A percentile compares a stretch with the other conserved stretches of the same genome.
Evolutionary conservation across 768 basidiomycete genomes (phyloP).

Genomic region (Boletus bicolor): DNA sequence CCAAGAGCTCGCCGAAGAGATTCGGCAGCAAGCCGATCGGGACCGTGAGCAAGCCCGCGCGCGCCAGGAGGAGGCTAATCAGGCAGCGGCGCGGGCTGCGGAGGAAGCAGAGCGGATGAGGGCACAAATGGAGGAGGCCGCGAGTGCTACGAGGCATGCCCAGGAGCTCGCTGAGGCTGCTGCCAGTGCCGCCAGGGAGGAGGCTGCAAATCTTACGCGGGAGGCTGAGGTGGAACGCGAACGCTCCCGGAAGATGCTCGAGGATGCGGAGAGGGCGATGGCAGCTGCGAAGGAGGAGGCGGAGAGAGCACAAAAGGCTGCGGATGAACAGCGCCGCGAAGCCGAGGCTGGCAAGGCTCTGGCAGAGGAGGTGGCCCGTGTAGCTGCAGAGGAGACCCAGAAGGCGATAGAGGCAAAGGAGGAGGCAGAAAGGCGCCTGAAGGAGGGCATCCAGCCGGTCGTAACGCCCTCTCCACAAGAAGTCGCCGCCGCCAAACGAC

Average conservation of each 20-base stretch:
- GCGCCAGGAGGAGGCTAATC: slow-evolving; percentile 8
- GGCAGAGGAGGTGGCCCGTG: slow-evolving; percentile 6
- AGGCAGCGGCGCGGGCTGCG: slow-evolving; percentile 4
- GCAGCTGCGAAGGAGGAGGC: slow-evolving; percentile 11
- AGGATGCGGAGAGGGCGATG: slow-evolving; percentile 5
- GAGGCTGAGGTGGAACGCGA: slow-evolving; percentile 7
- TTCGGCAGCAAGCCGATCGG: neutral
- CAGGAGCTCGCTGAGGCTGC: slow-evolving; percentile 7
- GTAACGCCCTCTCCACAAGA: slow-evolving; percentile 23
- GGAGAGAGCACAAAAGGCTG: slow-evolving; percentile 2
- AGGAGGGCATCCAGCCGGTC: slow-evolving; percentile 27
- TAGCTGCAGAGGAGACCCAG: slow-evolving; percentile 14
- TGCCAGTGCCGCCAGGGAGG: slow-evolving; percentile 4
- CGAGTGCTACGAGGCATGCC: neutral
- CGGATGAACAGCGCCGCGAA: slow-evolving; percentile 9
- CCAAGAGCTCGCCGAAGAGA: neutral
- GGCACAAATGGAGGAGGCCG: slow-evolving; percentile 7
- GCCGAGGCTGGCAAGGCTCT: slow-evolving; percentile 5
- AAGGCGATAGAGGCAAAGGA: slow-evolving; percentile 5
- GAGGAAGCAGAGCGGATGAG: slow-evolving; percentile 7
- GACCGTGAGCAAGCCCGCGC: slow-evolving; percentile 3
- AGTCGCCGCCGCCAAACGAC: slow-evolving; percentile 12
- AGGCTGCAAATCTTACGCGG: neutral
- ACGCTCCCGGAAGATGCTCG: neutral
- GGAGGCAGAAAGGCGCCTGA: slow-evolving; percentile 19